phyloP scores from a whole-genome alignment of 1,284 basidiomycete species.

The Apiotrichum gracile region DNA sequence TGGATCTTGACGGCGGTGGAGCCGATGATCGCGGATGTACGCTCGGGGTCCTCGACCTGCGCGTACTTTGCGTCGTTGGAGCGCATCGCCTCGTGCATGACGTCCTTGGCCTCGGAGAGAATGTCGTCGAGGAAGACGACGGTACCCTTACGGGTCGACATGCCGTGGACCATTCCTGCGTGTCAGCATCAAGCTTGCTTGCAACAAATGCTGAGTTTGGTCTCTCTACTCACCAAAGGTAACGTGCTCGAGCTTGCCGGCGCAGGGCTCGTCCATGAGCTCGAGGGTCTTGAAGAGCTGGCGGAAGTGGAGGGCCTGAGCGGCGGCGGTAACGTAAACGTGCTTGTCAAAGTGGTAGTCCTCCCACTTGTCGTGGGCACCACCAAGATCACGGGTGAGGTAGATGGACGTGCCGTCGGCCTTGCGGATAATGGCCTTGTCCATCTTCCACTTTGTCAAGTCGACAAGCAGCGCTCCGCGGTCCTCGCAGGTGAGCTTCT shows the following conservation, averaged over 20 bases:
- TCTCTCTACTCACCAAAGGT: conserved; percentile 64
- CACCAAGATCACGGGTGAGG: conserved; percentile 95
- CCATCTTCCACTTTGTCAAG: conserved; percentile 80
- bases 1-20: conserved; percentile 98
- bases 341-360: conserved; percentile 96
- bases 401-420: conserved; percentile 96
- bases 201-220: too few species aligned
- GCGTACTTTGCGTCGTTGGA: conserved; percentile 91
- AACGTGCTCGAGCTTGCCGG: conserved; percentile 73
- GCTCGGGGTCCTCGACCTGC: conserved; percentile 80
- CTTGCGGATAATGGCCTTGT: conserved; percentile 85
- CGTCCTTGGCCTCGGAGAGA: conserved; percentile 78
- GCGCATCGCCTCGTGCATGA: conserved; percentile 97
- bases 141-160: conserved; percentile 96
- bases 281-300: conserved; percentile 95
- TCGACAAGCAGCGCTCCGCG: conserved; percentile 71
- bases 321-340: conserved; percentile 92
- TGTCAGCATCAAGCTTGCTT: neutral
- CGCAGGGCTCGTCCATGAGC: conserved; percentile 85
- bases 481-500: conserved; percentile 57
- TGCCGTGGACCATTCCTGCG: conserved; percentile 69
- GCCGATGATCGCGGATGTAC: conserved; percentile 76
- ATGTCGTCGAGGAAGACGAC: conserved; percentile 96
- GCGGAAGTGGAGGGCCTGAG: conserved; percentile 86
- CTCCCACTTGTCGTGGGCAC: conserved; percentile 85